phyloP scores from a whole-genome alignment of 371 early-diverging fungal species.

The Mucor indicus region DNA sequence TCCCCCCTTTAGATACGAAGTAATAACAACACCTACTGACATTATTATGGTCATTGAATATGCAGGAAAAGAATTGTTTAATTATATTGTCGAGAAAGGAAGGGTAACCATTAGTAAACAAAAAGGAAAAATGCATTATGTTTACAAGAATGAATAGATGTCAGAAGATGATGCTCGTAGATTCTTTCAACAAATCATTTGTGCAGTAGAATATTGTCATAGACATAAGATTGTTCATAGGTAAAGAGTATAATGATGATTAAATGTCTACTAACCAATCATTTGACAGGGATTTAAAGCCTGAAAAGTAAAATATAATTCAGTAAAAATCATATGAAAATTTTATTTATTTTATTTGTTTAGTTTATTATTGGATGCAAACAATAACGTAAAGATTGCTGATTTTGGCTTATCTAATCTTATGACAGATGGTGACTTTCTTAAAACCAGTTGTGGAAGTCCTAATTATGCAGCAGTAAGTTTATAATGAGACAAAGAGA shows the following conservation, averaged over 20 bases:
- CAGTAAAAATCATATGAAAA: neutral
- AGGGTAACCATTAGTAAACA: constrained; percentile 45
- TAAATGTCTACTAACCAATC: constrained; percentile 8
- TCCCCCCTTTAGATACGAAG: constrained; percentile 74
- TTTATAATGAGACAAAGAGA: neutral
- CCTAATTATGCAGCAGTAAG: constrained; percentile 84
- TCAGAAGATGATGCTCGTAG: constrained; percentile 86
- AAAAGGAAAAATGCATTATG: neutral
- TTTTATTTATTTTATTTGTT: neutral
- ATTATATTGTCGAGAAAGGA: constrained; percentile 95
- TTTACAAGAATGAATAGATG: constrained; percentile 53
- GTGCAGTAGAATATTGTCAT: constrained; percentile 98
- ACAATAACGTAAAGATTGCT: constrained; percentile 94
- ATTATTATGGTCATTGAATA: constrained; percentile 98
- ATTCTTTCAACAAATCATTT: constrained; percentile 97
- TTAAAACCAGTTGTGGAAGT: constrained; percentile 93
- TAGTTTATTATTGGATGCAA: constrained; percentile 88
- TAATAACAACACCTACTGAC: constrained; percentile 94
- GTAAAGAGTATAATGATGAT: constrained; percentile 14
- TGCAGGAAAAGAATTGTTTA: constrained; percentile 94
- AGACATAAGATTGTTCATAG: constrained; percentile 97
- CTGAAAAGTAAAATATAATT: constrained; percentile 59
- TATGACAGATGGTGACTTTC: constrained; percentile 93
- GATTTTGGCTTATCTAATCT: constrained; percentile 97
- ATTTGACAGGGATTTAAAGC: constrained; percentile 73